Conservation (phyloP, 1,284 basidiomycete genomes). For the Microbotryum scabiosae region DNA sequence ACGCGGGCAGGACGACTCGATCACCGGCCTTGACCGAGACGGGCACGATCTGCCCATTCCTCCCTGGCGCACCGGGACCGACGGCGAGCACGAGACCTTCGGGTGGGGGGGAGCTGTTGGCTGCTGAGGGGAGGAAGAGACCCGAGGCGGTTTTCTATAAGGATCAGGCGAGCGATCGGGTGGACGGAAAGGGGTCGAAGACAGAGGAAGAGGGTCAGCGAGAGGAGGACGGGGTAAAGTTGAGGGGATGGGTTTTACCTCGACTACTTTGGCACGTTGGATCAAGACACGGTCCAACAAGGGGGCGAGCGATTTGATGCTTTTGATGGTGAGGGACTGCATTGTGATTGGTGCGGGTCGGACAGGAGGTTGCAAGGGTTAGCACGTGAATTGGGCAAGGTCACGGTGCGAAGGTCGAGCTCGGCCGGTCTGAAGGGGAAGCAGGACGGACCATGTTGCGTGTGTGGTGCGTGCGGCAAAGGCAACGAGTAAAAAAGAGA, state of each 20-base stretch:
- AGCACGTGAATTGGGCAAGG: too few species aligned
- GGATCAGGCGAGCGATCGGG: background rate
- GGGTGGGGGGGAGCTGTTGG: slow-evolving; percentile 72
- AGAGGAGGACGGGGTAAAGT: background rate
- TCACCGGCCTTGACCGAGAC: slow-evolving; percentile 78
- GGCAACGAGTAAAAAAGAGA: too few species aligned
- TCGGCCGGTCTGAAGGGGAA: too few species aligned
- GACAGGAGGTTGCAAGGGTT: too few species aligned
- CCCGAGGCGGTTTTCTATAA: slow-evolving; percentile 84
- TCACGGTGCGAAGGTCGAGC: too few species aligned
- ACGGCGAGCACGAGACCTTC: slow-evolving; percentile 95
- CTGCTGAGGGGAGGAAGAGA: slow-evolving; percentile 84
- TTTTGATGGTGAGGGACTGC: slow-evolving; percentile 69
- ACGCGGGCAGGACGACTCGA: slow-evolving; percentile 84
- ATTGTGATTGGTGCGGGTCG: background rate
- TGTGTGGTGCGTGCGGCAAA: too few species aligned
- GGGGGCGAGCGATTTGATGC: slow-evolving; percentile 83
- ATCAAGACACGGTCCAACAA: slow-evolving; percentile 94
- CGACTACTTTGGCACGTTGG: slow-evolving; percentile 84
- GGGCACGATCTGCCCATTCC: slow-evolving; percentile 71
- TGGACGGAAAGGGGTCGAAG: too few species aligned
- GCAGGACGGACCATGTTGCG: too few species aligned
- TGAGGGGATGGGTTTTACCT: slow-evolving; percentile 17
- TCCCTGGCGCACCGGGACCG: slow-evolving; percentile 83
- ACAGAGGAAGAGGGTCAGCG: background rate